Evolutionary conservation across 176 grass and related monocot species (phyloP).

Genomic region (Bolboschoenus planiculmis): DNA sequence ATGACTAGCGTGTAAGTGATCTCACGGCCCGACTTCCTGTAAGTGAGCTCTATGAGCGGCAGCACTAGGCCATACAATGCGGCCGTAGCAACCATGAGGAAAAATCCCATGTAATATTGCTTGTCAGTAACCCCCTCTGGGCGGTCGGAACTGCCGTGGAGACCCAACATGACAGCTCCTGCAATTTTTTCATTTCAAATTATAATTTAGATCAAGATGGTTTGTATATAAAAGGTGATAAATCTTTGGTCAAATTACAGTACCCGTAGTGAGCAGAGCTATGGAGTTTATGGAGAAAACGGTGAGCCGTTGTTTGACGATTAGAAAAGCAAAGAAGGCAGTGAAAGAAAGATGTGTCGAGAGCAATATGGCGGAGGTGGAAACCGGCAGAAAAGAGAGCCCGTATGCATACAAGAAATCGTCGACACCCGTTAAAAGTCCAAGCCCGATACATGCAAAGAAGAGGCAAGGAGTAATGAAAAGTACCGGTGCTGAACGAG

Average conservation of each 20-base stretch:
- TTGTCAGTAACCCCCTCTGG: neutral
- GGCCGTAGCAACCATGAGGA: conserved; percentile 31
- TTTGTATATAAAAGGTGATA: neutral
- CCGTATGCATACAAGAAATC: conserved; percentile 43
- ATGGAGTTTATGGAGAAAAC: conserved; percentile 33
- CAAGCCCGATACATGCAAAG: conserved; percentile 24
- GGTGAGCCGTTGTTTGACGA: conserved; percentile 29
- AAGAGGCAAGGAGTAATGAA: conserved; percentile 34
- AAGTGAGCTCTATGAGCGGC: conserved; percentile 35
- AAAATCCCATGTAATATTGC: conserved; percentile 30
- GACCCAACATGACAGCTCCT: conserved; percentile 21
- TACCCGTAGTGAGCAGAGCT: conserved; percentile 30
- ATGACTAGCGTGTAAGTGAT: conserved; percentile 34
- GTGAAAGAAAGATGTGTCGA: conserved; percentile 49
- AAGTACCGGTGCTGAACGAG: neutral
- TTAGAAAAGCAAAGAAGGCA: conserved; percentile 24
- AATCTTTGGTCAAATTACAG: neutral
- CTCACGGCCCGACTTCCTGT: conserved; percentile 20
- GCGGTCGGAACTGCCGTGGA: neutral
- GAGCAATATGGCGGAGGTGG: conserved; percentile 38
- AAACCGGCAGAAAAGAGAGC: conserved; percentile 38
- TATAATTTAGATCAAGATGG: neutral
- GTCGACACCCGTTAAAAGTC: conserved; percentile 41
- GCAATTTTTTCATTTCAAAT: neutral
- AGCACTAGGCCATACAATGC: conserved; percentile 34